Base-by-base conservation (phyloP, 495 filamentous ascomycete genomes). In the Chaetomium fimeti region DNA sequence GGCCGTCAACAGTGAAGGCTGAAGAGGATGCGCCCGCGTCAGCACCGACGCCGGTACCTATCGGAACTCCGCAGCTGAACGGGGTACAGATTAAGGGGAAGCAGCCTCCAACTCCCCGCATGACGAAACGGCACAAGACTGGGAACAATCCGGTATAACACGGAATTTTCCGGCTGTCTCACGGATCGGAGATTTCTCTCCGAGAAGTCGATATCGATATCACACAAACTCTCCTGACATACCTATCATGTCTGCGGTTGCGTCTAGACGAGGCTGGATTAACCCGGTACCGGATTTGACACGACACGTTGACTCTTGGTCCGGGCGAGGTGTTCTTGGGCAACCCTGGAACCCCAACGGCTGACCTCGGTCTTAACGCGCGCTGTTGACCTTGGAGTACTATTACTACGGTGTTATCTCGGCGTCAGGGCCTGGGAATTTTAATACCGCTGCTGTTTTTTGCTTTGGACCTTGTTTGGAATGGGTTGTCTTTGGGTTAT, bases 1-100 rank as follows among this genome's bases (percentile, higher is more conserved):
- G 91, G 47, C 79, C 87, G 12, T 92, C 90, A 63, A 85, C 85
- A 5, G 89, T 93, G 56, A 94, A 95, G 78, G 78, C 82, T 42
- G 91, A 93, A 62, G 84, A 80, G 20, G 90, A 93, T 20, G 75
- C 72, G 6, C 72, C 78, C 4, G 82, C 82, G 43, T 75, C 75
- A 32, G 78, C 77, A 1, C 78, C 79, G 0, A 81, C 79, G 12
- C 79, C 77, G 3, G 73, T 67, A 20, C 72, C 74, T 36, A 69
- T 77, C 8, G 74, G 75, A 0, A 76, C 72, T 3, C 69, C 77
- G n/a, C 78, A 80, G 60, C 72, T 80, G 42, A 83, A 83, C 65
- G 79, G 80, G 3, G 73, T 77, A 13, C 62, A 71, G 29, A 63
- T 66, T 55, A 75, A 73, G 63, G 74, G 72, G 20, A 82, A 82